Evolutionary conservation across 2,329 filamentous ascomycete genomes (phyloP), one percentile per base, ranked within the genome.

Genomic region (Pseudocercospora eumusae): DNA sequence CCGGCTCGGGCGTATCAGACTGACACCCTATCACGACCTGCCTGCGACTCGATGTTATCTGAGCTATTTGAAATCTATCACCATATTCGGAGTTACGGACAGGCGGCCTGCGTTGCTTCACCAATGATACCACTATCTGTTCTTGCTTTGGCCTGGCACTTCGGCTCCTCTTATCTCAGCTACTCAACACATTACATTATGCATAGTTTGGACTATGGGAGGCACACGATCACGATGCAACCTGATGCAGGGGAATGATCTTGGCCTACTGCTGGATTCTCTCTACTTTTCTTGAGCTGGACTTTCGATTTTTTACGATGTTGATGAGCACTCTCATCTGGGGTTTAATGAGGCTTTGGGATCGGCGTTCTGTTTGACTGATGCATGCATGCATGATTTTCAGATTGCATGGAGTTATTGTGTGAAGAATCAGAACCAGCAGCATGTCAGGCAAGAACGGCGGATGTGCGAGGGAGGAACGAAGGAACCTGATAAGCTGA

Each of bases 101-200:
- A 20, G 47, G 57, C 25, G 33, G 28, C 33, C 54, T 60, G 59
- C 44, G 60, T 58, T 60, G 40, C 31, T 49, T 33, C 52, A 65
- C 57, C 65, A 64, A 65, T 67, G 65, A 67, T 67, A 67, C 65
- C 65, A 67, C 63, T 60, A 64, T 55, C 64, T 67, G 63, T 58
- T 67, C 61, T 61, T 65, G 61, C 61, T 66, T 62, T 54, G 59
- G 40, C 4, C 11, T 57, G 47, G 21, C 28, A n/a, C 54, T 54
- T 50, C n/a, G 47, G 49, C 47, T 23, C 45, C 11, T n/a, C 27
- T 60, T 33, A 60, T 59, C 54, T 64, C 61, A 47, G 61, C 61
- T 63, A 63, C 61, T 45, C 61, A 44, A 42, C 28, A 54, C 52
- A 53, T 28, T 52, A 52, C 47, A 52, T 36, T 40, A 54, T 54